Percentiles rank a stretch among this genome's conserved stretches.
Conservation (phyloP, 306 rosid genomes). For the Lablab purpureus region DNA sequence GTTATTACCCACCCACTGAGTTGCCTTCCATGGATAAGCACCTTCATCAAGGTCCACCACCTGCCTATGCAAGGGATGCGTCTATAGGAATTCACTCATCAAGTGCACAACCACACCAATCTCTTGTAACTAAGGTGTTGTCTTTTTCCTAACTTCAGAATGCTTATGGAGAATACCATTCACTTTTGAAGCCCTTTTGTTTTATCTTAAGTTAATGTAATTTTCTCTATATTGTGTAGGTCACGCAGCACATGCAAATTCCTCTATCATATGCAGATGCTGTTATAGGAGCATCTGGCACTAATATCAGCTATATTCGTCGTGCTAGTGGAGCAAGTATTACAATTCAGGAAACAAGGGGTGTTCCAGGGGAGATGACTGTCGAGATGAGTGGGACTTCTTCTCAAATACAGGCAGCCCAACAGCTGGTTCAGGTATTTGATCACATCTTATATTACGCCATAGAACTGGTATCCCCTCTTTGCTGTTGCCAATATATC, state of each 20-base stretch:
- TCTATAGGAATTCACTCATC: slow-evolving; percentile 44
- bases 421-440: slow-evolving; percentile 58
- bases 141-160: slow-evolving; percentile 13
- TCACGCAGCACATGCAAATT: slow-evolving; percentile 61
- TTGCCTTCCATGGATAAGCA: slow-evolving; percentile 50
- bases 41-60: slow-evolving; percentile 54
- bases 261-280: slow-evolving; percentile 60
- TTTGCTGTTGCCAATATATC: background rate
- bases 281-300: slow-evolving; percentile 55
- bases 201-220: slow-evolving; percentile 1
- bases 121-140: slow-evolving; percentile 49
- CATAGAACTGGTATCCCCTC: slow-evolving; percentile 9
- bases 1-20: slow-evolving; percentile 52
- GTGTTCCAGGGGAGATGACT: slow-evolving; percentile 60
- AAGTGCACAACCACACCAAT: slow-evolving; percentile 42
- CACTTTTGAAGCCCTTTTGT: background rate
- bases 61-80: slow-evolving; percentile 51
- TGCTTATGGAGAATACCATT: background rate
- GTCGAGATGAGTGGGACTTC: slow-evolving; percentile 57
- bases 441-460: slow-evolving; percentile 10
- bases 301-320: slow-evolving; percentile 59
- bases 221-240: slow-evolving; percentile 40
- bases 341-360: slow-evolving; percentile 59
- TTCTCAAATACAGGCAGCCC: slow-evolving; percentile 57
- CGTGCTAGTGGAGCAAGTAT: slow-evolving; percentile 58